phyloP scores from a whole-genome alignment of 2,329 filamentous ascomycete genomes.

The Neoascochyta sp. region DNA sequence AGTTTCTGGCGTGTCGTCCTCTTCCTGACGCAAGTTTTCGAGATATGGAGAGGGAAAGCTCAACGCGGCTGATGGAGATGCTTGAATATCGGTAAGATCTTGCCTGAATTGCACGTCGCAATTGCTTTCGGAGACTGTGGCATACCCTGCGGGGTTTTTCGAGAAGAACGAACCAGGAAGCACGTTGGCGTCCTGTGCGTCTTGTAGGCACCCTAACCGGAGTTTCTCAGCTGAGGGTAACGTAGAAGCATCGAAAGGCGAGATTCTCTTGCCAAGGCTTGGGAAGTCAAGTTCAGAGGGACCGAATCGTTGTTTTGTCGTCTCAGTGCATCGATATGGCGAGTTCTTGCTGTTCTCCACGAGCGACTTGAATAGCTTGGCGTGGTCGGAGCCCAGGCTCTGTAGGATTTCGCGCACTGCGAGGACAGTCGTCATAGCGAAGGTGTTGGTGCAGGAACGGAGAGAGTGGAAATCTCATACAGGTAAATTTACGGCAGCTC shows the following conservation, averaged over 20 bases:
- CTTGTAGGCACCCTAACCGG: no score
- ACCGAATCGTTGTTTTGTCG: conserved; percentile 3
- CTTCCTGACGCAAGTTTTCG: conserved; percentile 4
- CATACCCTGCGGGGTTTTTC: no score
- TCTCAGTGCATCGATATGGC: conserved; percentile 3
- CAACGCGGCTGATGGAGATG: not conserved
- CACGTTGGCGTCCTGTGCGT: no score
- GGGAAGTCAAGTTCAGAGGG: conserved; percentile 7
- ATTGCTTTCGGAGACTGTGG: no score
- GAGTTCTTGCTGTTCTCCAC: conserved; percentile 6
- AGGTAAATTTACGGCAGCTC: no score
- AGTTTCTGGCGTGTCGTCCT: conserved; percentile 1
- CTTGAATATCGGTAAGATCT: no score
- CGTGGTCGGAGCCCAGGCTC: conserved; percentile 5
- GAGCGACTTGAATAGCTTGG: conserved; percentile 7
- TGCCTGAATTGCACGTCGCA: no score
- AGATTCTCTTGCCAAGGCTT: conserved; percentile 7
- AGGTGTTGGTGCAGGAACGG: no score
- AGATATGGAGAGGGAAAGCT: conserved; percentile 11
- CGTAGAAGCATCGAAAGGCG: conserved; percentile 6
- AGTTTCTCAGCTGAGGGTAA: conserved; percentile 3
- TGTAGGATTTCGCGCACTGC: conserved; percentile 6
- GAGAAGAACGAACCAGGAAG: no score
- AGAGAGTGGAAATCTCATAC: no score
- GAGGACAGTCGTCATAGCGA: conserved; percentile 3